These are phyloP conservation scores for Linum lewisii DNA, from an alignment of 345 rosid species.

Conservation along the genomic window DNA sequence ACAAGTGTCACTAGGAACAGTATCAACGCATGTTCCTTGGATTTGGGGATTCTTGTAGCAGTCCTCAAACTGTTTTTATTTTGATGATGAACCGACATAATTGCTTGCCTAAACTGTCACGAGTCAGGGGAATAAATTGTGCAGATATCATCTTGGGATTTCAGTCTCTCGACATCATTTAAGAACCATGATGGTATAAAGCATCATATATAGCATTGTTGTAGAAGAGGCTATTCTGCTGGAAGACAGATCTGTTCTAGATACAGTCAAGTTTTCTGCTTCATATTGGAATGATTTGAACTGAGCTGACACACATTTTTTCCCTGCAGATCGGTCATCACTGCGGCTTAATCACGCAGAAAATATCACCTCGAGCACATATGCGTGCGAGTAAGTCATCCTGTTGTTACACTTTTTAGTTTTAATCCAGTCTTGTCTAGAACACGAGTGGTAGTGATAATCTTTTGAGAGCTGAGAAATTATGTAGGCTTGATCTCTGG, in stretches of 20 bases:
- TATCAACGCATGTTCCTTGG: too few species aligned
- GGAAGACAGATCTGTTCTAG: background rate
- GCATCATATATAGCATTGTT: too few species aligned
- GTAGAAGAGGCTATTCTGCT: too few species aligned
- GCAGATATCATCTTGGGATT: too few species aligned
- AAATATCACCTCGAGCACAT: slow-evolving; percentile 48
- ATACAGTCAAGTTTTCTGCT: background rate
- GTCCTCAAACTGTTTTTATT: too few species aligned
- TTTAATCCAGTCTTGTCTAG: background rate
- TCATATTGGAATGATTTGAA: background rate
- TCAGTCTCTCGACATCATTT: too few species aligned
- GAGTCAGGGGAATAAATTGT: too few species aligned
- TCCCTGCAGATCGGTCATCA: slow-evolving; percentile 55
- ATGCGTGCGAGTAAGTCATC: slow-evolving; percentile 68
- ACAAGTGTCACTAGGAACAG: too few species aligned
- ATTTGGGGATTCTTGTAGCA: too few species aligned
- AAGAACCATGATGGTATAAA: too few species aligned
- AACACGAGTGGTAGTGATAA: background rate
- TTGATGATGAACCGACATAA: too few species aligned
- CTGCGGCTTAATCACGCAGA: slow-evolving; percentile 80
- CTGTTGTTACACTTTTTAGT: background rate
- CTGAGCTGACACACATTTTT: background rate
- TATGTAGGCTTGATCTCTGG: background rate
- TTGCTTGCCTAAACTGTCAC: too few species aligned
- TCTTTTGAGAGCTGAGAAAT: background rate